A percentile compares a stretch with the other conserved stretches of the same genome.
phyloP scores from a whole-genome alignment of 2,329 filamentous ascomycete species.

The Cadophora sp. region DNA sequence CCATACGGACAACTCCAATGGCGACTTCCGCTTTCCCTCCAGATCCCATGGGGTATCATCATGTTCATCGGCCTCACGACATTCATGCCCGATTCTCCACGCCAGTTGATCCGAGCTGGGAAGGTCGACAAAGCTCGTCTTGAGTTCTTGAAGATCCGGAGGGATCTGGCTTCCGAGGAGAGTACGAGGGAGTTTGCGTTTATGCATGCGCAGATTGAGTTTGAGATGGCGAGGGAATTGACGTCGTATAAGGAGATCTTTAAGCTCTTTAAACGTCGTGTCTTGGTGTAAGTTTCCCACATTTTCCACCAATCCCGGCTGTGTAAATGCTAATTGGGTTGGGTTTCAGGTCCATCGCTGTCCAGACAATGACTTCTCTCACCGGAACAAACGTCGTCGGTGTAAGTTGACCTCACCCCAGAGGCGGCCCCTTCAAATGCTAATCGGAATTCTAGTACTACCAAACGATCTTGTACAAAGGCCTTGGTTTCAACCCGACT shows the following conservation, averaged over 20 bases:
- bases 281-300: conserved; percentile 53
- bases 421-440: neutral
- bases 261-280: conserved; percentile 57
- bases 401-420: conserved; percentile 19
- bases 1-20: conserved; percentile 60
- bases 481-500: conserved; percentile 56
- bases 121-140: conserved; percentile 55
- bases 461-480: conserved; percentile 59
- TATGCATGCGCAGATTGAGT: conserved; percentile 62
- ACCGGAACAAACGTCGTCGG: conserved; percentile 64
- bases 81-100: conserved; percentile 63
- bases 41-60: conserved; percentile 62
- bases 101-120: conserved; percentile 58
- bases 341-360: conserved; percentile 43
- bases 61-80: conserved; percentile 59
- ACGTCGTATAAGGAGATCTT: conserved; percentile 60
- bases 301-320: neutral
- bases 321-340: neutral
- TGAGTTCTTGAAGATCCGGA: conserved; percentile 56
- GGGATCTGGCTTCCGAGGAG: conserved; percentile 47
- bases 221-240: conserved; percentile 62
- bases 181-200: conserved; percentile 58
- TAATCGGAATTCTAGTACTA: conserved; percentile 15
- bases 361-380: conserved; percentile 63
- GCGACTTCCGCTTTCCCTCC: conserved; percentile 60